phyloP scores from a whole-genome alignment of 352 stramenopile genomes.

The Phytophthora pinifolia region DNA sequence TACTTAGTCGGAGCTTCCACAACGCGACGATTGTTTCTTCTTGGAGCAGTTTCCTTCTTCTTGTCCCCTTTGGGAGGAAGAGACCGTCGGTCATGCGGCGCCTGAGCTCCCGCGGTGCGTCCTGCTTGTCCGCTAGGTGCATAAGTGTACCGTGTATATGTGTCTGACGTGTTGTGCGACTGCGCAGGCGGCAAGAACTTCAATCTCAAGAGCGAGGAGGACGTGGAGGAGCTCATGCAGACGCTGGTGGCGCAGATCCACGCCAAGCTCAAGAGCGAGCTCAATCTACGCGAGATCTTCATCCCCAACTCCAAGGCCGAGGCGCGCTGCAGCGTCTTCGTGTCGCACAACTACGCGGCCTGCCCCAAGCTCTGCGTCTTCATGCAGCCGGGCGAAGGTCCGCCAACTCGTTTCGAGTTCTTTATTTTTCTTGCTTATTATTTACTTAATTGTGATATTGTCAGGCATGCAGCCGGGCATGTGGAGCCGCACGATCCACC shows the following conservation, averaged over 20 bases:
- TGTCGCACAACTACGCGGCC: slow-evolving; percentile 77
- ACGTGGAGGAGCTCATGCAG: slow-evolving; percentile 86
- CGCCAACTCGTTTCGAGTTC: slow-evolving; percentile 1
- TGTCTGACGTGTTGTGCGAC: slow-evolving; percentile 1
- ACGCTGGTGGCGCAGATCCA: slow-evolving; percentile 84
- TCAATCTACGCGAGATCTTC: slow-evolving; percentile 83
- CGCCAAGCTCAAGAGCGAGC: slow-evolving; percentile 83
- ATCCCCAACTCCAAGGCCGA: slow-evolving; percentile 89
- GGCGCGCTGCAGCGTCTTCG: slow-evolving; percentile 86
- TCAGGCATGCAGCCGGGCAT: slow-evolving; percentile 70
- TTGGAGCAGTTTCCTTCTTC: background rate
- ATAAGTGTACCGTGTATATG: background rate
- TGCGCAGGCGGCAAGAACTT: slow-evolving; percentile 61
- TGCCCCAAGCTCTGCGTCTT: slow-evolving; percentile 85
- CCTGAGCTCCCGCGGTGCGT: slow-evolving; percentile 55
- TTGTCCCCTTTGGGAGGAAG: no score
- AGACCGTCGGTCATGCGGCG: slow-evolving; percentile 37
- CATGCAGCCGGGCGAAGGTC: slow-evolving; percentile 68
- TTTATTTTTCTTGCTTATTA: background rate
- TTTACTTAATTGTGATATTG: background rate
- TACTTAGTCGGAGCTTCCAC: slow-evolving; percentile 20
- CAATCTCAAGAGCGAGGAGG: slow-evolving; percentile 78
- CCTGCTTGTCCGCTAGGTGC: background rate
- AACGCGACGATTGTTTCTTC: slow-evolving; percentile 18
- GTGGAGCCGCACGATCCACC: slow-evolving; percentile 72